Evolutionary conservation across 306 rosid genomes (phyloP).

Genomic region (Coriaria nepalensis): DNA sequence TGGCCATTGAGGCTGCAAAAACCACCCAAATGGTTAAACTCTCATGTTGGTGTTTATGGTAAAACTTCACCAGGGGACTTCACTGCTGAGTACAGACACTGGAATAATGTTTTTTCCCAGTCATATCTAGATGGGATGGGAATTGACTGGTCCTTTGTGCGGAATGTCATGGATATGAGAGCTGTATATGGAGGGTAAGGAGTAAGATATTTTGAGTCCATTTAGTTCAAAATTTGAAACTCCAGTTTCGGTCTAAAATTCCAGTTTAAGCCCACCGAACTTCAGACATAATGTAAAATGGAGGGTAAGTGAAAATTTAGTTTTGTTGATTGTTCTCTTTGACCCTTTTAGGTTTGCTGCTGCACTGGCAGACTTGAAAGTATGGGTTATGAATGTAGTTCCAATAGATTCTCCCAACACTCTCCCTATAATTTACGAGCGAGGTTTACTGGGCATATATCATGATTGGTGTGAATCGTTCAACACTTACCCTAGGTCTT

Average conservation of each 20-base stretch:
- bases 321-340: no score
- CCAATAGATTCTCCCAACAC: conserved; percentile 59
- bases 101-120: conserved; percentile 51
- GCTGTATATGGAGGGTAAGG: conserved; percentile 85
- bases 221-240: background rate
- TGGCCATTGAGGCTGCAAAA: conserved; percentile 76
- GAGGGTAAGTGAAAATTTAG: no score
- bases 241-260: no score
- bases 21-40: conserved; percentile 69
- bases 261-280: no score
- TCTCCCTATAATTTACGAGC: conserved; percentile 60
- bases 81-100: conserved; percentile 48
- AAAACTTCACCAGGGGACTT: conserved; percentile 48
- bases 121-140: conserved; percentile 65
- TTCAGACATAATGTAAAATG: background rate
- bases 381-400: conserved; percentile 87
- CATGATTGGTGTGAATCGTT: conserved; percentile 88
- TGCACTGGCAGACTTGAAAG: conserved; percentile 39
- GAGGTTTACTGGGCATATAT: conserved; percentile 66
- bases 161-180: conserved; percentile 88
- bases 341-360: conserved; percentile 70
- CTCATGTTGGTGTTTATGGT: conserved; percentile 45
- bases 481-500: conserved; percentile 67
- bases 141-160: conserved; percentile 53
- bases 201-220: conserved; percentile 8